Evolutionary conservation across 768 basidiomycete species (phyloP).

Genomic region (Boletellus sp.): DNA sequence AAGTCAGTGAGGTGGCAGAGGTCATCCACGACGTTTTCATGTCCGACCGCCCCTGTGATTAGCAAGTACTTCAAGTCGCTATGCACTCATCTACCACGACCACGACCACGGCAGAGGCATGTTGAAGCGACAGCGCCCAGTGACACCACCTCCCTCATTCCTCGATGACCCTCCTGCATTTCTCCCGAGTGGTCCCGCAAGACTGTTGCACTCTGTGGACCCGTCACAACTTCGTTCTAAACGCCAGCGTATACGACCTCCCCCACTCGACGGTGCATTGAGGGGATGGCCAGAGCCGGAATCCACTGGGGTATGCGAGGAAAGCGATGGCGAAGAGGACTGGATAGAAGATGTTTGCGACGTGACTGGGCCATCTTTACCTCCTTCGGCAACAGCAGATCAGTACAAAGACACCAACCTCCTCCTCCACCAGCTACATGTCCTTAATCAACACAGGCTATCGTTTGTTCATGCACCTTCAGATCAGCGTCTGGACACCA

Average conservation of each 20-base stretch:
- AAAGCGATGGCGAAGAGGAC: conserved; percentile 32
- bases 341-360: conserved; percentile 34
- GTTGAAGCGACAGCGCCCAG: conserved; percentile 53
- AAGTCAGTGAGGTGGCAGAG: conserved; percentile 13
- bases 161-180: conserved; percentile 25
- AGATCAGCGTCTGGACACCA: conserved; percentile 6
- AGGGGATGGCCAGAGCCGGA: conserved; percentile 41
- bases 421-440: conserved; percentile 67
- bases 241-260: conserved; percentile 51
- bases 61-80: not conserved
- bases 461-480: conserved; percentile 31
- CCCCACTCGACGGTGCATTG: conserved; percentile 48
- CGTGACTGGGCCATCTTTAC: conserved; percentile 24
- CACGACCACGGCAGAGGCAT: conserved; percentile 29
- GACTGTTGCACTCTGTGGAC: conserved; percentile 9
- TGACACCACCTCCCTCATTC: conserved; percentile 40
- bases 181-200: conserved; percentile 12
- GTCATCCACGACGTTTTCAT: conserved; percentile 13
- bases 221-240: conserved; percentile 38
- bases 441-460: conserved; percentile 61
- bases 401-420: conserved; percentile 61
- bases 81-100: not conserved
- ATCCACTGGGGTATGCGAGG: conserved; percentile 9
- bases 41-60: conserved; percentile 18
- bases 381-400: conserved; percentile 13